These are phyloP conservation scores for Claviceps sp. DNA, from an alignment of 2,329 filamentous ascomycete genomes.

Conservation along the genomic window DNA sequence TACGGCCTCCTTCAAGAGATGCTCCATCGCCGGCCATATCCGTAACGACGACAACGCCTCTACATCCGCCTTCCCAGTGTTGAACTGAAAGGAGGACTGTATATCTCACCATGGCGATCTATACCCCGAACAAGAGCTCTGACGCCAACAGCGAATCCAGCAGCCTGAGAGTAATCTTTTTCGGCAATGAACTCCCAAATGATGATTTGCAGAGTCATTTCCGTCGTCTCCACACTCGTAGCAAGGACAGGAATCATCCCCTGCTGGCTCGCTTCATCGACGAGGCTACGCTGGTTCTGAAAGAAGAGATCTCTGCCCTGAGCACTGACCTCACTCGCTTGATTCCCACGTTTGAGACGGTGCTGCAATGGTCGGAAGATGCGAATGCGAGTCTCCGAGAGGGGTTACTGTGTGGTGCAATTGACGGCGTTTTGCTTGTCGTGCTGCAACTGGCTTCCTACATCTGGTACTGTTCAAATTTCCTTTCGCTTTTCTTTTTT, in stretches of 20 bases:
- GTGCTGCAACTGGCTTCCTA: slow-evolving; percentile 25
- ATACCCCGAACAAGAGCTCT: neutral
- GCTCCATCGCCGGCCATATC: neutral
- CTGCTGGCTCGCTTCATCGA: slow-evolving; percentile 1
- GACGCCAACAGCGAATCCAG: neutral
- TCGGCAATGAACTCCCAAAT: slow-evolving; percentile 4
- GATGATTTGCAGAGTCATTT: neutral
- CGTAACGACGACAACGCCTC: neutral
- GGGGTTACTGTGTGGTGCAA: slow-evolving; percentile 26
- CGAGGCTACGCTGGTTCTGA: neutral
- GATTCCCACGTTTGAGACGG: slow-evolving; percentile 23
- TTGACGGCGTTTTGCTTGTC: slow-evolving; percentile 30
- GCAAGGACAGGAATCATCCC: neutral
- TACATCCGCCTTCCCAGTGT: neutral
- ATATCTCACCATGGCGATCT: neutral
- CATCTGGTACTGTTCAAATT: slow-evolving; percentile 24
- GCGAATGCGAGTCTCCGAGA: slow-evolving; percentile 20
- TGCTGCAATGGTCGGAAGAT: slow-evolving; percentile 20
- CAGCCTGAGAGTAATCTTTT: neutral
- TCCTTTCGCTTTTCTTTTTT: neutral
- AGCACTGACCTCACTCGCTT: slow-evolving; percentile 10
- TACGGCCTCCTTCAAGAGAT: neutral
- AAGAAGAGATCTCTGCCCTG: neutral
- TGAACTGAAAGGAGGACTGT: neutral
- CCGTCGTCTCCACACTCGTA: neutral